Percentiles rank a stretch among this genome's conserved stretches.
Conservation (phyloP, 2,329 filamentous ascomycete genomes). For the Colletotrichum brevisporum region DNA sequence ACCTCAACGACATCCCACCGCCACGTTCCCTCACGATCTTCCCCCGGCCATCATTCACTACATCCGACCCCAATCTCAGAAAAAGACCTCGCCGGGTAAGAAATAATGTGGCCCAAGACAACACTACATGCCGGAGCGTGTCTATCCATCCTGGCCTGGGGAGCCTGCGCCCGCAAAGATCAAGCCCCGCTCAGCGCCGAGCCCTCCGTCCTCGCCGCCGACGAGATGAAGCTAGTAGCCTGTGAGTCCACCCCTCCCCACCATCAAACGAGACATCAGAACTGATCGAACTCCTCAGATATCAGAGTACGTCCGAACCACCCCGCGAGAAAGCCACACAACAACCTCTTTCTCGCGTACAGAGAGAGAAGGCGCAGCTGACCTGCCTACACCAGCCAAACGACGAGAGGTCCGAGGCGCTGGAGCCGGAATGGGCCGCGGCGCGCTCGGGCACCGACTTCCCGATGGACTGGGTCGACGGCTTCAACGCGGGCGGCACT, state of each 20-base stretch:
- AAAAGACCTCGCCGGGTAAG: too few species aligned
- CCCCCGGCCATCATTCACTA: too few species aligned
- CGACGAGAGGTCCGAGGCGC: neutral
- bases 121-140: neutral
- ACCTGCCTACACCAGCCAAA: slow-evolving; percentile 2
- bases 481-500: neutral
- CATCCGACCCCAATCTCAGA: too few species aligned
- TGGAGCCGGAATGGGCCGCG: slow-evolving; percentile 20
- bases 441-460: slow-evolving; percentile 19
- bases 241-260: slow-evolving; percentile 20
- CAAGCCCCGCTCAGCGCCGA: slow-evolving; percentile 11
- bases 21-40: too few species aligned
- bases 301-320: neutral
- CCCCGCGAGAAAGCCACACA: too few species aligned
- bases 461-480: slow-evolving; percentile 17
- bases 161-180: neutral
- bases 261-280: too few species aligned
- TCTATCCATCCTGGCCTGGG: neutral
- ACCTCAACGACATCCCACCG: too few species aligned
- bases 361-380: too few species aligned
- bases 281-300: slow-evolving; percentile 7
- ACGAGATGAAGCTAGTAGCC: slow-evolving; percentile 18
- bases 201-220: neutral
- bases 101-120: neutral
- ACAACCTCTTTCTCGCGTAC: too few species aligned